Base-by-base conservation (phyloP, 768 basidiomycete species). In the Rickenella mellea region DNA sequence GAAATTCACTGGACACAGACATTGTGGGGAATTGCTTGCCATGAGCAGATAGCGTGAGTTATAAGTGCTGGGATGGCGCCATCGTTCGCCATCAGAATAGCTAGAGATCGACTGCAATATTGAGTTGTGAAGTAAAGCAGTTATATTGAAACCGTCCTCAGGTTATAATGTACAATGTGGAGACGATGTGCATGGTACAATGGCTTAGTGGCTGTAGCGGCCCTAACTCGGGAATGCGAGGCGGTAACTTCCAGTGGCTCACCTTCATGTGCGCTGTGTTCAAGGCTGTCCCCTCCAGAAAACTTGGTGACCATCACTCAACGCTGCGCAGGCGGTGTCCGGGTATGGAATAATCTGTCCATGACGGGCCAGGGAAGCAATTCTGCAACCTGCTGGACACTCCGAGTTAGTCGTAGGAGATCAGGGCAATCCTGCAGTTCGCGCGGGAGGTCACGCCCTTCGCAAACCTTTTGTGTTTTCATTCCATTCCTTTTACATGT, bases 321-420 rank as follows among this genome's bases (percentile, higher is more conserved):
- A 71, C 75, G 69, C 62, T 47, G 59, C 71, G 78, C 63, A 87
- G 78, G 74, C 64, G 26, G 60, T 74, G 80, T 70, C 49, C 46
- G 69, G 61, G 66, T 73, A 77, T 79, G 80, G 85, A 82, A 82
- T 87, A 87, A 87, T 82, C 55, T 63, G 79, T 64, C 74, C 81
- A 74, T 77, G 80, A 76, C 74, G 67, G 79, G 74, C 80, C 79
- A 87, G 85, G 83, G 79, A 87, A 88, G 85, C 69, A 80, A 88
- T 88, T 87, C 79, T 76, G 84, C 85, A 88, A 78, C 74, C 78
- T 72, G 74, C 81, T 73, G 83, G 76, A 68, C 72, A 72, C 60
- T 76, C 85, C 84, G 78, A 87, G 81, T 86, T 86, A 83, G 83
- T 88, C 85, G 78, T 82, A 69, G 81, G 83, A 86, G 83, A 85